Conservation (phyloP, 371 early-diverging fungal genomes). For the Mucor lusitanicus region DNA sequence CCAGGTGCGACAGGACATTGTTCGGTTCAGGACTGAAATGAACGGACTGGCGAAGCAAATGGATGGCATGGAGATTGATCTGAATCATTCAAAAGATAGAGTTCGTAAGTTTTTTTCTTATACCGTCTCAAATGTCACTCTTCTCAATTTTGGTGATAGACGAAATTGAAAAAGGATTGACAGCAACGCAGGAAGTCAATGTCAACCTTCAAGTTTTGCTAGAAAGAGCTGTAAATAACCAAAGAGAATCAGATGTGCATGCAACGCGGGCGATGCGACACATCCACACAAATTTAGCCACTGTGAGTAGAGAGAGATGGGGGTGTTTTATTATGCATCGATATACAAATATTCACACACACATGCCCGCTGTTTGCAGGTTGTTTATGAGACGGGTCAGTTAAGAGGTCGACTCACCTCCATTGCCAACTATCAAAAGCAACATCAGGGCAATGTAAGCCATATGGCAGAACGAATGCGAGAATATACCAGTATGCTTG, state of each 20-base stretch:
- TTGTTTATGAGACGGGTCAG: conserved; percentile 38
- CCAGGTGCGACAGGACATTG: conserved; percentile 45
- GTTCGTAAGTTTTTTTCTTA: conserved; percentile 20
- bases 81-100: conserved; percentile 32
- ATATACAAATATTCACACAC: neutral
- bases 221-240: conserved; percentile 56
- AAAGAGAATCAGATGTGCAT: conserved; percentile 58
- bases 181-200: conserved; percentile 63
- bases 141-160: conserved; percentile 5
- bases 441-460: conserved; percentile 31
- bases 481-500: conserved; percentile 47
- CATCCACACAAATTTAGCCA: conserved; percentile 59
- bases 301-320: conserved; percentile 28
- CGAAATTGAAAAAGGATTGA: conserved; percentile 53
- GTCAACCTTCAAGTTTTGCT: conserved; percentile 62
- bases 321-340: neutral
- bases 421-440: conserved; percentile 32
- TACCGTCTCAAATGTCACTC: neutral
- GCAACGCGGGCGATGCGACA: conserved; percentile 44
- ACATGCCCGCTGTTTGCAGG: conserved; percentile 13
- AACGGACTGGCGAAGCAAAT: conserved; percentile 55
- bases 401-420: conserved; percentile 32
- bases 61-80: conserved; percentile 54
- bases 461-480: conserved; percentile 40
- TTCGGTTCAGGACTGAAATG: conserved; percentile 50